A percentile compares a stretch with the other conserved stretches of the same genome.
Conservation (phyloP, 805 yeast genomes). For the Candida ficus region DNA sequence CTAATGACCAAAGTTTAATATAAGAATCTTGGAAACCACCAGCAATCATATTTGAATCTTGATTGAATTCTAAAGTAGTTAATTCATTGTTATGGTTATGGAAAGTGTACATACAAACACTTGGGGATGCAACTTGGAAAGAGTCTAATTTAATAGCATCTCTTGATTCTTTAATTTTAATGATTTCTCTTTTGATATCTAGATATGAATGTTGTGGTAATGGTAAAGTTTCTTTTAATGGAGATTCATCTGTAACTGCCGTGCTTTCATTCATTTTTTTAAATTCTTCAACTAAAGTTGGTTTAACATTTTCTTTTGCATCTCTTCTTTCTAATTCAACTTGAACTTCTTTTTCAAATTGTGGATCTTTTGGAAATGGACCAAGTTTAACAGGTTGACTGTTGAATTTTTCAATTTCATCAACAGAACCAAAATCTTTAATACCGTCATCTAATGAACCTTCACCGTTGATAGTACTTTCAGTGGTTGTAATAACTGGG, state of each 20-base stretch:
- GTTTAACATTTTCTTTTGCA: constrained; percentile 42
- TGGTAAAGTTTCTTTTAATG: constrained; percentile 71
- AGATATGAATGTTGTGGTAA: constrained; percentile 76
- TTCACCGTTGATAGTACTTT: constrained; percentile 20
- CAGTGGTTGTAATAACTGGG: constrained; percentile 30
- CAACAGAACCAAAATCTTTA: constrained; percentile 25
- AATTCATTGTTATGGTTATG: constrained; percentile 89
- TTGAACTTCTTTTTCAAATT: constrained; percentile 76
- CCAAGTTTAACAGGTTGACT: constrained; percentile 76
- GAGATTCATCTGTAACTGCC: constrained; percentile 46
- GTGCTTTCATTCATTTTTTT: constrained; percentile 44
- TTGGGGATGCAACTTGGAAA: constrained; percentile 78
- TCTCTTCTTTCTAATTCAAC: constrained; percentile 79
- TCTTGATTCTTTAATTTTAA: constrained; percentile 77
- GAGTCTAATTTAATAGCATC: constrained; percentile 64
- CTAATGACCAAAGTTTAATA: constrained; percentile 88
- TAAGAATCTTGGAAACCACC: constrained; percentile 93
- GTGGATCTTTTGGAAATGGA: constrained; percentile 79
- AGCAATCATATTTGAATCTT: constrained; percentile 81
- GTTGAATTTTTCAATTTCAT: constrained; percentile 57
- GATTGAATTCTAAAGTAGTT: constrained; percentile 83
- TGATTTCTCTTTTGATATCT: constrained; percentile 76
- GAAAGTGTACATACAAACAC: constrained; percentile 96
- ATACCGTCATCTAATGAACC: constrained; percentile 37
- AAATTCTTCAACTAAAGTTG: constrained; percentile 59